Evolutionary conservation across 2,329 filamentous ascomycete genomes (phyloP).

Genomic region (Verticillium nonalfalfae): DNA sequence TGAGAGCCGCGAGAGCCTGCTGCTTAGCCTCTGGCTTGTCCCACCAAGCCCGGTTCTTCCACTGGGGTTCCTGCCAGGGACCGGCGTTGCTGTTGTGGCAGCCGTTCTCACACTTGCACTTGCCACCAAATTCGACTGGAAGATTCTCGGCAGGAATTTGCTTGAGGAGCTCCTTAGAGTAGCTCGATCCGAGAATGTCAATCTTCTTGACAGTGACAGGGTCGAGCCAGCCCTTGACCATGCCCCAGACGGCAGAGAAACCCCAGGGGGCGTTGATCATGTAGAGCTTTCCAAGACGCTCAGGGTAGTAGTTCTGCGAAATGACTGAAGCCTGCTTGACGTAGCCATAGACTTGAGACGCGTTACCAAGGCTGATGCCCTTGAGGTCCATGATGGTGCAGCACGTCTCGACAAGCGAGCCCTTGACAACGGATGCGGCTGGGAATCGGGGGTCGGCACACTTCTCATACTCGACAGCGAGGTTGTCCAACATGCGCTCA

Average conservation of each 20-base stretch:
- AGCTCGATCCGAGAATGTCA: slow-evolving; percentile 74
- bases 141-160: slow-evolving; percentile 90
- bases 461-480: slow-evolving; percentile 97
- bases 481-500: slow-evolving; percentile 93
- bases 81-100: slow-evolving; percentile 85
- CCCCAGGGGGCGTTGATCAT: slow-evolving; percentile 98
- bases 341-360: slow-evolving; percentile 81
- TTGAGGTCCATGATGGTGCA: slow-evolving; percentile 99
- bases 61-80: slow-evolving; percentile 72
- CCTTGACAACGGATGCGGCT: slow-evolving; percentile 88
- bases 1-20: slow-evolving; percentile 17
- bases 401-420: slow-evolving; percentile 89
- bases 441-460: slow-evolving; percentile 88
- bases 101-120: slow-evolving; percentile 66
- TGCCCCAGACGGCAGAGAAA: slow-evolving; percentile 77
- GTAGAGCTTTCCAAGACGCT: slow-evolving; percentile 92
- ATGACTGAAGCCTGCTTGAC: slow-evolving; percentile 78
- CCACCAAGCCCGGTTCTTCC: slow-evolving; percentile 60
- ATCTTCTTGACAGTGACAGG: slow-evolving; percentile 97
- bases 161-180: slow-evolving; percentile 75
- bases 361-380: slow-evolving; percentile 79
- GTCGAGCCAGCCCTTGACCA: slow-evolving; percentile 92
- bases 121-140: slow-evolving; percentile 78
- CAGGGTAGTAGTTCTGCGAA: slow-evolving; percentile 98
- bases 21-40: slow-evolving; percentile 38